Base-by-base conservation (phyloP, 352 stramenopile species). In the Peronospora tabacina region DNA sequence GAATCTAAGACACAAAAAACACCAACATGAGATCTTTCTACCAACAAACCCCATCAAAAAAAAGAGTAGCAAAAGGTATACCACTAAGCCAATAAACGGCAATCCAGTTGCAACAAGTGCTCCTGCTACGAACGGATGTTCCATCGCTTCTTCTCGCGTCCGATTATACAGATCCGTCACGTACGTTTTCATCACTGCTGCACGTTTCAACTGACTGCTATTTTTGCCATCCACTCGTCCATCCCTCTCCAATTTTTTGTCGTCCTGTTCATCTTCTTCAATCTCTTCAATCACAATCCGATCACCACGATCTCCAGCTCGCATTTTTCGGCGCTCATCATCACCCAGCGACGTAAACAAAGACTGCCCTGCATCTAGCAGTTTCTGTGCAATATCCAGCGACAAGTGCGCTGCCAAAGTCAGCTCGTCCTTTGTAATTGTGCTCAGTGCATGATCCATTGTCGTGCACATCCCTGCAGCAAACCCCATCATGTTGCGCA, bases 81-180 rank as follows among this genome's bases (percentile, higher is more conserved):
- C 81, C 61, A 65, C 73, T n/a, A 91, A 60, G 2, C 81, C 81
- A 33, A 91, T 75, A 51, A 91, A 89, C 5, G 81, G 81, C 37
- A 91, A 44, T n/a, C 73, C 68, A 1, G 66, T 64, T 12, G 71
- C 66, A 42, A 73, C 70, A 19, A 88, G 56, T n/a, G 72, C 66
- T 34, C 77, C 81, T 20, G 77, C 72, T 10, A 80, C 26, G 32
- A 78, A 83, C 29, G 81, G 77, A 34, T 89, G 76, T 10, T 85
- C 72, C 0, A 46, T 50, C 9, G 66, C 79, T 36, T 61, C 52
- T 20, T 72, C 37, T 8, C 72, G 63, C 5, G 70, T 75, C 39
- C 56, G 55, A 36, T 50, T 60, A 26, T 72, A 63, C 26, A 86
- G 16, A n/a, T 69, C 45, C 17, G 66, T 49, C n/a, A 88, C 36